These are phyloP conservation scores for Saturnispora besseyi DNA, from an alignment of 805 yeast species.

Conservation along the genomic window DNA sequence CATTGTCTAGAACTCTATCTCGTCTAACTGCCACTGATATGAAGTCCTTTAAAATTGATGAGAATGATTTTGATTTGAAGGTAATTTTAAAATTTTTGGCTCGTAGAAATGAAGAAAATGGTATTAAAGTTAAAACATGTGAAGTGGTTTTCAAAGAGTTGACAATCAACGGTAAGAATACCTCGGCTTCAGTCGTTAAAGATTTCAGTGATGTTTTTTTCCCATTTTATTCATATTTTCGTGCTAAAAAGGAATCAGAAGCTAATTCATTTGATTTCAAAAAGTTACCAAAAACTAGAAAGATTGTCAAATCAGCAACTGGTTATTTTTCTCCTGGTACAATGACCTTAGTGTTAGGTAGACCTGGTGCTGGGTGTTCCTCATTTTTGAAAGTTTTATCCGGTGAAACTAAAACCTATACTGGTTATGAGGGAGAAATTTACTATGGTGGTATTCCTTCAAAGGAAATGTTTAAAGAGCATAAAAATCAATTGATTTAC, in stretches of 20 bases:
- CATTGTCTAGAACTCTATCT: neutral
- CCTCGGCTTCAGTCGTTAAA: constrained; percentile 34
- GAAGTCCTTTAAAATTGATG: constrained; percentile 14
- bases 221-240: constrained; percentile 15
- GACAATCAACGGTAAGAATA: constrained; percentile 39
- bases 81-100: constrained; percentile 31
- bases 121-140: constrained; percentile 31
- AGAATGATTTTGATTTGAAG: constrained; percentile 33
- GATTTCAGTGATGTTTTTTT: constrained; percentile 37
- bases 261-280: constrained; percentile 5
- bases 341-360: constrained; percentile 44
- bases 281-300: constrained; percentile 16
- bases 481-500: constrained; percentile 42
- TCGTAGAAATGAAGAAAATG: constrained; percentile 33
- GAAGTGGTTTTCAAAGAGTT: constrained; percentile 38
- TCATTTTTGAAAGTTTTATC: constrained; percentile 39
- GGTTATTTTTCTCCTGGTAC: constrained; percentile 38
- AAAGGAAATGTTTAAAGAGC: constrained; percentile 37
- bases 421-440: constrained; percentile 32
- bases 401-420: constrained; percentile 36
- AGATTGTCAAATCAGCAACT: constrained; percentile 19
- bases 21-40: constrained; percentile 8
- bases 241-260: constrained; percentile 1
- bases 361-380: constrained; percentile 62
- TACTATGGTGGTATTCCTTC: constrained; percentile 43